Base-by-base conservation (phyloP, 768 basidiomycete species). In the Pleurotus djamor region DNA sequence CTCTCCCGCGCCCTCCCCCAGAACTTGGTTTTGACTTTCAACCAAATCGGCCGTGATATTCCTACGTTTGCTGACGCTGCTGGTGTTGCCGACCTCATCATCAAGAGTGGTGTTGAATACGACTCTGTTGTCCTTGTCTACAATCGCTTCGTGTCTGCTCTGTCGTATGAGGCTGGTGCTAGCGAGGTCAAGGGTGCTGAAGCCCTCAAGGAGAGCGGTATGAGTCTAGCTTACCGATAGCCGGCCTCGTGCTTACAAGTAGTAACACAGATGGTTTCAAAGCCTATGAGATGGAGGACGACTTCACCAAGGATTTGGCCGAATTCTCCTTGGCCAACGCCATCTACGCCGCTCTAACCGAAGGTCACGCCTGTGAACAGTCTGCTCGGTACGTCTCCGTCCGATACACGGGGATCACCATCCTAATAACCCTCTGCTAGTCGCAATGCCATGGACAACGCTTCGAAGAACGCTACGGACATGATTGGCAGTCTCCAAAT, bases 401-500 rank as follows among this genome's bases (percentile, higher is more conserved):
- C 16, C 9, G 10, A 17, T 41, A 13, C 41, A 28, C 13, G 12
- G 16, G 10, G 2, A 28, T 4, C 4, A 16, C 12, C 8, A 41
- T 55, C 4, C 5, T 10, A 14, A 37, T 57, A 58, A 34, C 44
- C 67, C 37, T 52, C 28, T 16, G 52, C 64, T 55, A 88, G 96
- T 74, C 90, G 96, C 66, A 98, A 96, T 66, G 97, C 97, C 69
- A 99, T 99, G 97, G 97, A 98, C 85, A 98, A 94, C 70, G 96
- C 96, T 50, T 94, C 96, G 65, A 99, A 99, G 87, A 98, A 99
- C 74, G 97, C 97, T 59, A 79, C 77, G 36, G 95, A 96, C 76
- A 97, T 98, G 95, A 96, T 98, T 69, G 75, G 75, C 61, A 74
- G 79, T 48, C 82, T 98, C 52, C 90, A 91, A 73, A 90, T 97